Percentiles rank a stretch among this genome's conserved stretches.
Evolutionary conservation across 805 yeast genomes (phyloP).

Genomic region (Lachancea mirantina): DNA sequence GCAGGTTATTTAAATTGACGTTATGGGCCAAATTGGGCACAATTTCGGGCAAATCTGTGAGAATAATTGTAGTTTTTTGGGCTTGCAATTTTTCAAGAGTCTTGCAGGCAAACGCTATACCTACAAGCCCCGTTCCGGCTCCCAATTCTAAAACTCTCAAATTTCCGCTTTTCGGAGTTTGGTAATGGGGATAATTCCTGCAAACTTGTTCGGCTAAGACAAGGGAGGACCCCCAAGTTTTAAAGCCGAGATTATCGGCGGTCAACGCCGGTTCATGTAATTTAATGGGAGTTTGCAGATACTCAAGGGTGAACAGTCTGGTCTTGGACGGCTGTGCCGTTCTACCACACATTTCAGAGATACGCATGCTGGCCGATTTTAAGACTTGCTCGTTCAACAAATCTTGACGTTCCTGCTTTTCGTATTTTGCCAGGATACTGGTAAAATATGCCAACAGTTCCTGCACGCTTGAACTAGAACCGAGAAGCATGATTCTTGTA

Average conservation of each 20-base stretch:
- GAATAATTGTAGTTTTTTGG: slow-evolving; percentile 36
- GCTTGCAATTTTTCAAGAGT: slow-evolving; percentile 28
- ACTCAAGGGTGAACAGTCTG: slow-evolving; percentile 48
- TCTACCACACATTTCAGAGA: slow-evolving; percentile 79
- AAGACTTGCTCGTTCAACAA: slow-evolving; percentile 43
- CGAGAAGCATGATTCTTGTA: slow-evolving; percentile 29
- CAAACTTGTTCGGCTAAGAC: slow-evolving; percentile 53
- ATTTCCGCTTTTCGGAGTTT: slow-evolving; percentile 8
- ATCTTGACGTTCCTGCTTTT: slow-evolving; percentile 3
- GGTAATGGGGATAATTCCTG: slow-evolving; percentile 12
- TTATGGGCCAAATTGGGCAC: slow-evolving; percentile 60
- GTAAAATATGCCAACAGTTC: slow-evolving; percentile 37
- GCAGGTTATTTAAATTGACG: slow-evolving; percentile 42
- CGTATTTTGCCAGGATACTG: slow-evolving; percentile 33
- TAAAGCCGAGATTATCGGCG: slow-evolving; percentile 78
- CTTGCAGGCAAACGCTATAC: slow-evolving; percentile 51
- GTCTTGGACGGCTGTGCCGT: slow-evolving; percentile 70
- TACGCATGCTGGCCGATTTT: slow-evolving; percentile 51
- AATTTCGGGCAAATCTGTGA: slow-evolving; percentile 80
- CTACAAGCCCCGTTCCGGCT: slow-evolving; percentile 89
- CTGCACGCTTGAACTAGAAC: slow-evolving; percentile 43
- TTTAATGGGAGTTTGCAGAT: slow-evolving; percentile 25
- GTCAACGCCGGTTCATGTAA: slow-evolving; percentile 82
- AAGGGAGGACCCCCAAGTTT: slow-evolving; percentile 93
- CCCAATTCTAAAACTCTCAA: slow-evolving; percentile 66